Evolutionary conservation across 2,329 filamentous ascomycete genomes (phyloP), one percentile per base, ranked within the genome.

Genomic region (Colletotrichum brevisporum): DNA sequence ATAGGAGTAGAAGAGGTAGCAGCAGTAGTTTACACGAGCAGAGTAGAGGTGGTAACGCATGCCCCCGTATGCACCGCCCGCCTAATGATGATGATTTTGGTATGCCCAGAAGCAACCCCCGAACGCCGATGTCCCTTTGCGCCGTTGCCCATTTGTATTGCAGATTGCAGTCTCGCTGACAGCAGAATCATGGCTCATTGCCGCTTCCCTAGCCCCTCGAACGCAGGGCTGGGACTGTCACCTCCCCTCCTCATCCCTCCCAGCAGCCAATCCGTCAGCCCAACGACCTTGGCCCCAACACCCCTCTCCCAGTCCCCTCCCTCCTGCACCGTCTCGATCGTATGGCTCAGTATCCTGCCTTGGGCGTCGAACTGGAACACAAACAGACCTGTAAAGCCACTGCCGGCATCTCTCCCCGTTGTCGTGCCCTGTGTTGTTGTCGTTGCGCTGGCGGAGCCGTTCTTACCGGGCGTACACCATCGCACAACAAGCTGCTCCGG

Each of bases 281-380:
- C 94, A 16, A 98, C 94, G 21, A 99, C 92, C 76, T 91, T 93
- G 24, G 93, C 91, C 27, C 93, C 89, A n/a, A 91, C 83, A 16
- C 90, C 94, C 71, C 89, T 90, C 75, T 98, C 95, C 90, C 92
- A 97, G 69, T 94, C 90, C 47, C 91, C 89, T 16, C 91, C 91
- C 75, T 96, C 91, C 75, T 98, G 92, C 1, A 93, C 92, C 81
- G 97, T 93, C 81, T 99, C 96, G 75, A 99, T 98, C 0, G 94
- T 97, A 79, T 98, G 96, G 73, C 90, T 94, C 55, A 92, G 81
- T 43, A 99, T 90, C 71, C 94, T 87, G 1, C 96, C 96, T 75
- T 97, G 88, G 54, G 90, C 86, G 76, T 98, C 96, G 78, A 99
- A 99, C 73, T 97, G 94, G 78, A 99, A 99, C 68, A 97, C 91